Evolutionary conservation across 140 eudicot species (phyloP).

Genomic region (Stevia rebaudiana): DNA sequence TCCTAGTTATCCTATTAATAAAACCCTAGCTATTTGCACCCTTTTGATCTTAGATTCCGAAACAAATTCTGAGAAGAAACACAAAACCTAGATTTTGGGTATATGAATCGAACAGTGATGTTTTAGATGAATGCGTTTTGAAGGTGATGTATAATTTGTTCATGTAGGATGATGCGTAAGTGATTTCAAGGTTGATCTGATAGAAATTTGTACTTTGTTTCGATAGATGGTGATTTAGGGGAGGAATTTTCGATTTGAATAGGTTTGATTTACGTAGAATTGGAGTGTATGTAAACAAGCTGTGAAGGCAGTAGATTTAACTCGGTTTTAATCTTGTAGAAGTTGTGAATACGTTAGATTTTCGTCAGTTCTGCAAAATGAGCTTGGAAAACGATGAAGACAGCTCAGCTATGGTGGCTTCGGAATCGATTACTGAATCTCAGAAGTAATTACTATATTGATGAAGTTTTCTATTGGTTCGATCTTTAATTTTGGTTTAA

Average conservation of each 20-base stretch:
- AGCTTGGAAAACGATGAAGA: conserved; percentile 59
- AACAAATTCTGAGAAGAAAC: conserved; percentile 4
- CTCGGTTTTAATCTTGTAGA: conserved; percentile 11
- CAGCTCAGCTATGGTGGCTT: conserved; percentile 32
- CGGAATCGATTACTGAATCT: conserved; percentile 25
- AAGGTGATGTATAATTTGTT: conserved; percentile 21
- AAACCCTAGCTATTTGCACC: conserved; percentile 32
- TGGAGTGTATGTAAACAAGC: conserved; percentile 15
- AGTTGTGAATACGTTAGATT: conserved; percentile 14
- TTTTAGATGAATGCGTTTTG: conserved; percentile 20
- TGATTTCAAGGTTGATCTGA: conserved; percentile 24
- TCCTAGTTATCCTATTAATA: conserved; percentile 22
- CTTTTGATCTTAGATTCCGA: conserved; percentile 19
- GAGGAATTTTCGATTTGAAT: conserved; percentile 5
- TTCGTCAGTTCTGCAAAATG: conserved; percentile 37
- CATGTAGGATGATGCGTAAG: not conserved
- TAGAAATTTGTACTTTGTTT: conserved; percentile 11
- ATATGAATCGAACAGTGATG: not conserved
- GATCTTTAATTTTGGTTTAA: conserved; percentile 2
- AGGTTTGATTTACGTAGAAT: conserved; percentile 8
- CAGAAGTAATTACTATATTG: conserved; percentile 35
- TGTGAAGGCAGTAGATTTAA: conserved; percentile 14
- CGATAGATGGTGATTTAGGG: conserved; percentile 18
- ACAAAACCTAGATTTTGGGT: conserved; percentile 19
- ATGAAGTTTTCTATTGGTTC: not conserved